Evolutionary conservation across 2,329 filamentous ascomycete species (phyloP), one percentile per base, ranked within the genome.

Genomic region (Sarocladium oryzae): DNA sequence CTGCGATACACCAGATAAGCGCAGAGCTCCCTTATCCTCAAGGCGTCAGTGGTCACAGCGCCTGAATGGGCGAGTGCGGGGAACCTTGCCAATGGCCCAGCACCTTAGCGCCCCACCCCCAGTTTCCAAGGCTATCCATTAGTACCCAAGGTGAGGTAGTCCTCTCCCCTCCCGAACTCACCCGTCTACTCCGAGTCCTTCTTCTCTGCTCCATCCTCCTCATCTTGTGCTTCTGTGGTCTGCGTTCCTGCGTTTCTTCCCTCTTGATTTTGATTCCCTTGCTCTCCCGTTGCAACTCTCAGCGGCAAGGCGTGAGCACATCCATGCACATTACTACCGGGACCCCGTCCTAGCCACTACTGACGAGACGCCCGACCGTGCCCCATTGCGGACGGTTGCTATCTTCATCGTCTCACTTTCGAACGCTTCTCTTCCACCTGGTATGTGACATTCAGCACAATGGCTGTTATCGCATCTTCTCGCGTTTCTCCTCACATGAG

Each of bases 401-500:
- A 18, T 16, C 18, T 40, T 16, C 36, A 20, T 30, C 28, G 28
- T 30, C 28, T 13, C 13, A 13, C 7, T 30, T 30, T 30, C 28
- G 28, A 30, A 13, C n/a, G 13, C 28, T 7, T 30, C 28, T 30
- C 13, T 30, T 30, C 35, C 35, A 8, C 35, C 35, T 15, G 23
- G 40, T 23, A 28, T 43, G 40, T 11, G 23, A 23, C 21, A n/a
- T 7, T 26, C 45, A 24, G 35, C 36, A 33, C 24, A 16, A 49
- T 49, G 45, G 18, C 48, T 53, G 54, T 56, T 51, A 61, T 61
- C 56, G 55, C 55, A 11, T 52, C 60, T 21, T 57, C 60, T 30
- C 61, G 60, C 32, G 53, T 58, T 26, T 60, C 63, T 57, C 59
- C 63, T 41, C 57, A 61, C 24, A 64, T 60, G 52, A 60, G 57